These are phyloP conservation scores for Fonsecaea multimorphosa DNA, from an alignment of 2,329 filamentous ascomycete genomes.

Conservation along the genomic window DNA sequence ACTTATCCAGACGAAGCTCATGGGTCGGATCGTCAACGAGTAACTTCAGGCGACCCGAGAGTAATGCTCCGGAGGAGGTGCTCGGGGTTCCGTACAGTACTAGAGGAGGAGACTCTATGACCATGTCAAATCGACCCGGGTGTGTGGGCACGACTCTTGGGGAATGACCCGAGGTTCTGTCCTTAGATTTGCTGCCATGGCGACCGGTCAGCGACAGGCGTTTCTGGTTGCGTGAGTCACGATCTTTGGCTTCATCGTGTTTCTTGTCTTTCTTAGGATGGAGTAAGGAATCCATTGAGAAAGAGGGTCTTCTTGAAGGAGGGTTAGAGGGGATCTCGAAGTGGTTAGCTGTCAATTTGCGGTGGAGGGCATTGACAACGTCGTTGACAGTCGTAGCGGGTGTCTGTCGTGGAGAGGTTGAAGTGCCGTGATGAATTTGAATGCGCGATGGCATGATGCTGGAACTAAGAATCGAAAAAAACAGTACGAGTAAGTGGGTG, in stretches of 20 bases:
- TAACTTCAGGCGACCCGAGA: constrained; percentile 82
- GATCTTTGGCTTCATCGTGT: constrained; percentile 45
- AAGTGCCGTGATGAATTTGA: constrained; percentile 29
- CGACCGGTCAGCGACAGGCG: constrained; percentile 44
- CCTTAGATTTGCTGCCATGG: constrained; percentile 35
- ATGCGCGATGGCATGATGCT: constrained; percentile 32
- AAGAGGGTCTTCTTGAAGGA: constrained; percentile 46
- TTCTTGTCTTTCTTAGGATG: constrained; percentile 43
- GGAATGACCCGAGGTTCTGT: constrained; percentile 27
- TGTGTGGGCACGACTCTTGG: constrained; percentile 43
- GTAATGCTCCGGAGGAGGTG: constrained; percentile 79
- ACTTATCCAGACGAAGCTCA: constrained; percentile 70
- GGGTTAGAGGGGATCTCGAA: constrained; percentile 20
- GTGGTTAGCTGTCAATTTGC: constrained; percentile 36
- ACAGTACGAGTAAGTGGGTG: constrained; percentile 5
- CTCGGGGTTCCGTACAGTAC: constrained; percentile 79
- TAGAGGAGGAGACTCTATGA: constrained; percentile 84
- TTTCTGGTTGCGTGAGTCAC: constrained; percentile 49
- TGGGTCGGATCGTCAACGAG: constrained; percentile 68
- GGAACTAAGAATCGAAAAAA: background rate
- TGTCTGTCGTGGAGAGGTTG: constrained; percentile 29
- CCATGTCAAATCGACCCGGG: constrained; percentile 62
- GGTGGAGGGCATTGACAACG: constrained; percentile 36
- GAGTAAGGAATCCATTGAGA: constrained; percentile 52
- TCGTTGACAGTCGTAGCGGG: constrained; percentile 37